phyloP scores from a whole-genome alignment of 768 basidiomycete genomes.

The Lactarius deliciosus region DNA sequence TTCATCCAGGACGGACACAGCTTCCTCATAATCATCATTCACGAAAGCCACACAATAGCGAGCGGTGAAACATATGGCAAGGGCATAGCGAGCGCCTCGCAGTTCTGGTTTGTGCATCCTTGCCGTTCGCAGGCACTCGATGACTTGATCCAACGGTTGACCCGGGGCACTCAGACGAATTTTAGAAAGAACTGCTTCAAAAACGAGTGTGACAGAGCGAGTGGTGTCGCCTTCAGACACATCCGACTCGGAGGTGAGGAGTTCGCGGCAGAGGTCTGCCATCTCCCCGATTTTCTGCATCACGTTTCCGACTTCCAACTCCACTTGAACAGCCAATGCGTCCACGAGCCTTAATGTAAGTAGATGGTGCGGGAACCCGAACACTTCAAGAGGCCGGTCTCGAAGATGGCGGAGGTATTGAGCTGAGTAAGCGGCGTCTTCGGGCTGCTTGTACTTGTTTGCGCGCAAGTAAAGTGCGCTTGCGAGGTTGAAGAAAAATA shows the following conservation, averaged over 20 bases:
- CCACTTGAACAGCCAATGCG: not conserved
- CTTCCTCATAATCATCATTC: not conserved
- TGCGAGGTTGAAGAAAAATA: not conserved
- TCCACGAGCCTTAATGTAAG: not conserved
- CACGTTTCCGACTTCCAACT: not conserved
- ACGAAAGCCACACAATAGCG: not conserved
- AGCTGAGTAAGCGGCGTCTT: not conserved
- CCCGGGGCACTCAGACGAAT: not conserved
- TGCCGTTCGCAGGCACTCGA: not conserved
- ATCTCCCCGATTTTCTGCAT: not conserved
- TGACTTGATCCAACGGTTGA: not conserved
- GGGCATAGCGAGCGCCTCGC: not conserved
- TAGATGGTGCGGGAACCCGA: not conserved
- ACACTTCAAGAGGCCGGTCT: not conserved
- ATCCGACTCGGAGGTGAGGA: not conserved
- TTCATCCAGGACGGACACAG: not conserved
- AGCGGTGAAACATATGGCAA: not conserved
- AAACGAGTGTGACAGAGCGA: not conserved
- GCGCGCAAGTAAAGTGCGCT: not conserved
- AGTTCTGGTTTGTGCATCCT: not conserved
- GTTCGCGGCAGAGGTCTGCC: not conserved
- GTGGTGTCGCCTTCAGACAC: not conserved
- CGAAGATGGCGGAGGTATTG: not conserved
- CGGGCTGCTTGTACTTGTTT: not conserved
- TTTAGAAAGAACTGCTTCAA: not conserved